Percentiles rank a stretch among this genome's conserved stretches.
Evolutionary conservation across 805 yeast genomes (phyloP).

Genomic region (Candida fluviatilis): DNA sequence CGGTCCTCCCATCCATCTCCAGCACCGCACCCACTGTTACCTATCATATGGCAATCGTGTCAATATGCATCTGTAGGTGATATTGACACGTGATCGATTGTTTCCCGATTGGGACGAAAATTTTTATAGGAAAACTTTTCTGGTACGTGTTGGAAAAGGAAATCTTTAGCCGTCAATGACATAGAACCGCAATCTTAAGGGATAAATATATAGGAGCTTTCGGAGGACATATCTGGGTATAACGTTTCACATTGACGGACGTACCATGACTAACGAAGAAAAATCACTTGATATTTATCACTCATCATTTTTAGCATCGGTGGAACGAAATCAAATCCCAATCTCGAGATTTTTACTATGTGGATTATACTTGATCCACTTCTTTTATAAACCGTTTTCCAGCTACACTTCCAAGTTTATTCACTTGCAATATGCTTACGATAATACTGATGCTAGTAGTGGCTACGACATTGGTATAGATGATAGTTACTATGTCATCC

Average conservation of each 20-base stretch:
- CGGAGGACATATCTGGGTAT: too few species aligned
- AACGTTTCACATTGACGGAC: too few species aligned
- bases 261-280: too few species aligned
- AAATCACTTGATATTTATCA: too few species aligned
- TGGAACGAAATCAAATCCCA: conserved; percentile 36
- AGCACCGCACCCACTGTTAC: too few species aligned
- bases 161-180: neutral
- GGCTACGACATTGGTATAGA: conserved; percentile 53
- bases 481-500: conserved; percentile 51
- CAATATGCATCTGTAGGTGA: too few species aligned
- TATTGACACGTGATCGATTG: neutral
- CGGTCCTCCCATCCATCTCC: too few species aligned
- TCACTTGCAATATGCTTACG: conserved; percentile 20
- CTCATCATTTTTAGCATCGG: conserved; percentile 20
- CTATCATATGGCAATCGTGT: too few species aligned
- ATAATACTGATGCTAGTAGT: conserved; percentile 10
- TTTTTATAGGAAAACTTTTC: neutral
- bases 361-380: conserved; percentile 22
- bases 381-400: conserved; percentile 16
- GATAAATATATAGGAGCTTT: too few species aligned
- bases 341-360: conserved; percentile 26
- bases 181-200: neutral
- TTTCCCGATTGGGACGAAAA: conserved; percentile 1
- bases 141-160: neutral
- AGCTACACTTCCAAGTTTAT: conserved; percentile 32